A percentile compares a stretch with the other conserved stretches of the same genome.
Evolutionary conservation across 495 filamentous ascomycete species (phyloP).

Genomic region (Aspergillus coremiiformis): DNA sequence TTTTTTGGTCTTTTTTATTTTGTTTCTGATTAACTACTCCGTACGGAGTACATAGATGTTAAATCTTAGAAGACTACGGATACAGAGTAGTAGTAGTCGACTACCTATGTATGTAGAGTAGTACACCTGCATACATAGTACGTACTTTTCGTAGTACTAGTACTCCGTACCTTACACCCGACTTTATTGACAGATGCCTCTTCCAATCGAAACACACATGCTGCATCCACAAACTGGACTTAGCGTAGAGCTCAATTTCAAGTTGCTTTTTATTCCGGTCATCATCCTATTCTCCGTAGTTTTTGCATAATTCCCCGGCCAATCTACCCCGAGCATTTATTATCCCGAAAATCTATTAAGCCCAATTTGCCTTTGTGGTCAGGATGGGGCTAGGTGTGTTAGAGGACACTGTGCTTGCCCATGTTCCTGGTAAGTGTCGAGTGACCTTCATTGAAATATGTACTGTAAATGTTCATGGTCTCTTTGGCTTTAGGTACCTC

Average conservation of each 20-base stretch:
- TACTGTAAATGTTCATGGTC: not conserved
- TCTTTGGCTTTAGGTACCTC: slow-evolving; percentile 49
- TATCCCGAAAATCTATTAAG: not conserved
- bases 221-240: not conserved
- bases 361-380: not conserved
- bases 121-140: too few species aligned
- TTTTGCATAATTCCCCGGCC: not conserved
- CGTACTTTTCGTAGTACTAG: too few species aligned
- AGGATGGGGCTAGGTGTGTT: slow-evolving; percentile 80
- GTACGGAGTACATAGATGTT: too few species aligned
- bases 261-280: not conserved
- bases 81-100: too few species aligned
- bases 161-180: too few species aligned
- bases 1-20: too few species aligned
- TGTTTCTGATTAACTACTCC: too few species aligned
- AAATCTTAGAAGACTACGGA: too few species aligned
- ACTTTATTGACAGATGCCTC: too few species aligned
- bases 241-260: not conserved
- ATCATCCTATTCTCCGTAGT: not conserved
- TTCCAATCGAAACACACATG: not conserved
- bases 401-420: slow-evolving; percentile 52
- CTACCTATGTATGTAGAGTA: too few species aligned
- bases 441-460: not conserved
- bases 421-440: slow-evolving; percentile 61
- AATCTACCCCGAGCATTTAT: not conserved